Evolutionary conservation across 2,329 filamentous ascomycete genomes (phyloP).

Genomic region (Colletotrichum kahawae): DNA sequence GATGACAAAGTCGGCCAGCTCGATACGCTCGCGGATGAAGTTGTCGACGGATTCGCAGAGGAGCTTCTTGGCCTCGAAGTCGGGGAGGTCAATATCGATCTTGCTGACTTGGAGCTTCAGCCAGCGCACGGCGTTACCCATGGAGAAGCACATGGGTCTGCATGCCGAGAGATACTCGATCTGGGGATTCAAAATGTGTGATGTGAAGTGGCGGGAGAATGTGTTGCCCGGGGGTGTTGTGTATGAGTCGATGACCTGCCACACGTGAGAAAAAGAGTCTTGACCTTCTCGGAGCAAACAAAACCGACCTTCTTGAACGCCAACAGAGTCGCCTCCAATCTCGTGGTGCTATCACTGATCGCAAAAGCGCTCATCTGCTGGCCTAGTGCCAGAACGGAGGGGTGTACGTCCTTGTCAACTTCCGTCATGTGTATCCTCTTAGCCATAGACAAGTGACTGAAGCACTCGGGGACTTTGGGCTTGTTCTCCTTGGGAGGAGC

Average conservation of each 20-base stretch:
- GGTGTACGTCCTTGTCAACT: conserved; percentile 81
- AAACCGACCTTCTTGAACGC: conserved; percentile 80
- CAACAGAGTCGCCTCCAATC: conserved; percentile 84
- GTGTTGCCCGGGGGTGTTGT: conserved; percentile 84
- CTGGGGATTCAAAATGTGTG: conserved; percentile 89
- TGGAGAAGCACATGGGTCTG: conserved; percentile 93
- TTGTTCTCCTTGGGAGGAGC: conserved; percentile 56
- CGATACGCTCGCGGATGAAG: conserved; percentile 90
- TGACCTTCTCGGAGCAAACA: neutral
- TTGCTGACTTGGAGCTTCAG: conserved; percentile 92
- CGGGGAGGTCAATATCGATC: conserved; percentile 84
- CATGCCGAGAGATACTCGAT: conserved; percentile 94
- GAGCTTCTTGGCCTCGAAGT: conserved; percentile 79
- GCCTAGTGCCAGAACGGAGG: conserved; percentile 82
- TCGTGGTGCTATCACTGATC: conserved; percentile 86
- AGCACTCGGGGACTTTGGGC: conserved; percentile 71
- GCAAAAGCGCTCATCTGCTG: conserved; percentile 90
- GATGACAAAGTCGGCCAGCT: conserved; percentile 85
- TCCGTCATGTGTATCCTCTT: conserved; percentile 58
- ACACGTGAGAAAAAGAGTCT: conserved; percentile 16
- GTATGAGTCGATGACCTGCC: conserved; percentile 88
- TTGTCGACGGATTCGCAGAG: conserved; percentile 76
- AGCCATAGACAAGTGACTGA: conserved; percentile 81
- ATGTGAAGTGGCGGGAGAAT: conserved; percentile 87
- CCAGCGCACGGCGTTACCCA: conserved; percentile 96